Conservation (phyloP, 2,329 filamentous ascomycete species). For the Fusarium sp. region DNA sequence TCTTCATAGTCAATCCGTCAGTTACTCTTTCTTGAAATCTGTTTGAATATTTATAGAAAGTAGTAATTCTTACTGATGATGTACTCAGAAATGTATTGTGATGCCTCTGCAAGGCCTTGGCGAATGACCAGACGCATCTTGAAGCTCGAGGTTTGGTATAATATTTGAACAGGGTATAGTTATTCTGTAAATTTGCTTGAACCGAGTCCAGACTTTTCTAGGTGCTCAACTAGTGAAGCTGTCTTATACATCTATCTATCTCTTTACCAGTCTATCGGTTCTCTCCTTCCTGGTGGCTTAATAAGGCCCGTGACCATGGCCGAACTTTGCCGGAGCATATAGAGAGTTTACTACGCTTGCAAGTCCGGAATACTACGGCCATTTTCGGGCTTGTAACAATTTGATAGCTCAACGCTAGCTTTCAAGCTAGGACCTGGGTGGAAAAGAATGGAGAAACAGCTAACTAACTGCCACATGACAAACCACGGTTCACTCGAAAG, state of each 20-base stretch:
- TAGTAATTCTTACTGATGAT: constrained; percentile 5
- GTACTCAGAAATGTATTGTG: constrained; percentile 11
- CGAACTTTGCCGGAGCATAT: constrained; percentile 7
- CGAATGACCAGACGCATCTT: constrained; percentile 15
- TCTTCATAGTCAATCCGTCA: not conserved
- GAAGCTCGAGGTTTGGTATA: not conserved
- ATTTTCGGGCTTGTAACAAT: not conserved
- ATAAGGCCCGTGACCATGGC: not conserved
- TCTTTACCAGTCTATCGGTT: not conserved
- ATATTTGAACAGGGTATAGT: not conserved
- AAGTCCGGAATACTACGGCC: constrained; percentile 6
- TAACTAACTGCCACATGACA: not conserved
- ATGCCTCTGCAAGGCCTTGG: constrained; percentile 9
- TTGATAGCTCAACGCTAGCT: not conserved
- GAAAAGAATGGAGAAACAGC: not conserved
- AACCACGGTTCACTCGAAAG: no score
- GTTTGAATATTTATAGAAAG: fast-evolving
- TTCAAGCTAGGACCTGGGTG: not conserved
- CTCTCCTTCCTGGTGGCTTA: not conserved
- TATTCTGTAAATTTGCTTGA: not conserved
- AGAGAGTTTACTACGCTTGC: fast-evolving
- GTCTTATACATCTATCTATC: not conserved
- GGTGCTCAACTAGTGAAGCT: not conserved
- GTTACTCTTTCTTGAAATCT: not conserved
- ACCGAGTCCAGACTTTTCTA: not conserved